A percentile compares a stretch with the other conserved stretches of the same genome.
phyloP scores from a whole-genome alignment of 2,329 filamentous ascomycete species.

The Alternaria sp. region DNA sequence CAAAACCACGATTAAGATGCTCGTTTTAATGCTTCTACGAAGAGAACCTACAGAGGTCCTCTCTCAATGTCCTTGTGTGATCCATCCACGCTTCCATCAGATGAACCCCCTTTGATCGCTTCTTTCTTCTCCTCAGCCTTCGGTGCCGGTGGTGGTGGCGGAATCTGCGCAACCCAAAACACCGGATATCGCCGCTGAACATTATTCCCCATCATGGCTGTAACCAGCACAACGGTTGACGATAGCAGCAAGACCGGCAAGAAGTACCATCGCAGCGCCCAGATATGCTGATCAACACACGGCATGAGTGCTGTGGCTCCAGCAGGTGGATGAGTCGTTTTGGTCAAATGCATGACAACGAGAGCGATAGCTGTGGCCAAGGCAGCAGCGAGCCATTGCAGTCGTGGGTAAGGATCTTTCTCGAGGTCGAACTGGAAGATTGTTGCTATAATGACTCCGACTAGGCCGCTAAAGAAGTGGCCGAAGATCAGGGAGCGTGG shows the following conservation, averaged over 20 bases:
- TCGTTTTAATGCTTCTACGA: not conserved
- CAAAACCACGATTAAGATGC: not conserved
- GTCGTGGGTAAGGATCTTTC: constrained; percentile 28
- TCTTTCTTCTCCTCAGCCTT: constrained; percentile 17
- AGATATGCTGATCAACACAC: constrained; percentile 46
- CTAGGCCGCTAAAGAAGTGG: constrained; percentile 53
- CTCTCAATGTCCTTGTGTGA: constrained; percentile 25
- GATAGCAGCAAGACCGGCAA: constrained; percentile 51
- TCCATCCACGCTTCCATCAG: constrained; percentile 14
- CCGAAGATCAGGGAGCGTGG: constrained; percentile 53
- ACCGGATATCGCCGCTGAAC: constrained; percentile 53
- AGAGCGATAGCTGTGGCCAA: constrained; percentile 51
- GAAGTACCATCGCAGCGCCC: constrained; percentile 52
- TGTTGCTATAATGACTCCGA: constrained; percentile 53
- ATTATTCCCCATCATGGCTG: constrained; percentile 54
- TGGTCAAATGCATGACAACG: constrained; percentile 55
- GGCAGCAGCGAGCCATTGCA: constrained; percentile 53
- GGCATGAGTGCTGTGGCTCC: constrained; percentile 56
- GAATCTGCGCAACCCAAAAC: constrained; percentile 53
- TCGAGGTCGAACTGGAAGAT: constrained; percentile 50
- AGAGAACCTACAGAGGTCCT: constrained; percentile 10
- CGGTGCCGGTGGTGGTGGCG: constrained; percentile 23
- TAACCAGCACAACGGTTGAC: constrained; percentile 47
- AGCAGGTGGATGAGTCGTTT: constrained; percentile 56
- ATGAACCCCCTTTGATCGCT: constrained; percentile 13